These are phyloP conservation scores for Fusarium sp. DNA, from an alignment of 2,329 filamentous ascomycete genomes.

Conservation along the genomic window DNA sequence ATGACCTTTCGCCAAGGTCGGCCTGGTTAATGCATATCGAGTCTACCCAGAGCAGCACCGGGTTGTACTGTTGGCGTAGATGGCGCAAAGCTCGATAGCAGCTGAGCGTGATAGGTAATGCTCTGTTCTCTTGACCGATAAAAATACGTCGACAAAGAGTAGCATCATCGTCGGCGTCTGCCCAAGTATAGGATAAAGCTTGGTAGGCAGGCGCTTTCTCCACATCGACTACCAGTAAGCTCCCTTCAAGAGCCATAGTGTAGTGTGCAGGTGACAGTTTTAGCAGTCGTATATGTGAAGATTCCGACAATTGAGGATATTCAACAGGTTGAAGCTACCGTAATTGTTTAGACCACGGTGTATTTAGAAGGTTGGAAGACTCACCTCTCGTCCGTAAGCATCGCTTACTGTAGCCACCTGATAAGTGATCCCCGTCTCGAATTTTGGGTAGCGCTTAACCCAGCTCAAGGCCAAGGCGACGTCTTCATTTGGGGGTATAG, in stretches of 20 bases:
- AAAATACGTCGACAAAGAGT: constrained; percentile 34
- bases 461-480: background rate
- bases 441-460: background rate
- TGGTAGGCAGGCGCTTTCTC: constrained; percentile 13
- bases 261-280: constrained; percentile 16
- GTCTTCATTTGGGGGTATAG: background rate
- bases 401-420: constrained; percentile 13
- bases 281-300: constrained; percentile 24
- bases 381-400: constrained; percentile 28
- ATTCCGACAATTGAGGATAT: constrained; percentile 11
- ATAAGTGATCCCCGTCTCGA: constrained; percentile 12
- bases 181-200: constrained; percentile 38
- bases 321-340: constrained; percentile 18
- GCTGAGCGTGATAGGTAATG: constrained; percentile 29
- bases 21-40: constrained; percentile 34
- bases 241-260: constrained; percentile 19
- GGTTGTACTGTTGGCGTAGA: constrained; percentile 5
- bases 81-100: constrained; percentile 24
- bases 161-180: constrained; percentile 16
- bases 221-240: constrained; percentile 15
- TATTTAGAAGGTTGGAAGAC: background rate
- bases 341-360: constrained; percentile 5
- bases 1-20: constrained; percentile 25
- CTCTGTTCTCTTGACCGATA: constrained; percentile 21
- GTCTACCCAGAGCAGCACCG: constrained; percentile 29